Conservation (phyloP, 371 early-diverging fungal species). For the Mucor sp. region DNA sequence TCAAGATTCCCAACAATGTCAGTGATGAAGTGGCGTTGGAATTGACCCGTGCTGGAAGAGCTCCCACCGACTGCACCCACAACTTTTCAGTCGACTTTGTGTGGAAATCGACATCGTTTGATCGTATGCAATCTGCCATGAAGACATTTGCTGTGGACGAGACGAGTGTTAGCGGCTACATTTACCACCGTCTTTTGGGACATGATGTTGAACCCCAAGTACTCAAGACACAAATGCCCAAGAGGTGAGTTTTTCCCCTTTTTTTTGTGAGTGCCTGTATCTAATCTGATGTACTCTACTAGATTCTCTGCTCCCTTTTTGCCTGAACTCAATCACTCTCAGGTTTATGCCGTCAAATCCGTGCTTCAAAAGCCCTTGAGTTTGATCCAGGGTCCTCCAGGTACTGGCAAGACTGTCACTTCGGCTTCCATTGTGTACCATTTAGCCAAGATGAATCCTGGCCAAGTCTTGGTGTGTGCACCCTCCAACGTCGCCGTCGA, state of each 20-base stretch:
- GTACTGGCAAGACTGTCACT: slow-evolving; percentile 99
- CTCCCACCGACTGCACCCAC: slow-evolving; percentile 87
- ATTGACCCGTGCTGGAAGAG: slow-evolving; percentile 63
- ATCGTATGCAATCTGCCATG: slow-evolving; percentile 95
- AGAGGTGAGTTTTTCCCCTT: slow-evolving; percentile 46
- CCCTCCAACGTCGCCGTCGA: slow-evolving; percentile 99
- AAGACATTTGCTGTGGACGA: slow-evolving; percentile 95
- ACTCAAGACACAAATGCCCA: slow-evolving; percentile 77
- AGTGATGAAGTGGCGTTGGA: slow-evolving; percentile 95
- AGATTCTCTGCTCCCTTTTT: slow-evolving; percentile 89
- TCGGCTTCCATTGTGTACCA: slow-evolving; percentile 98
- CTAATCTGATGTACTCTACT: background rate
- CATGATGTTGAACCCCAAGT: slow-evolving; percentile 89
- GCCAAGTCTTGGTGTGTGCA: slow-evolving; percentile 96
- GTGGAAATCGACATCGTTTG: slow-evolving; percentile 98
- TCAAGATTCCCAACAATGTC: slow-evolving; percentile 92
- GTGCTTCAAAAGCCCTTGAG: slow-evolving; percentile 89
- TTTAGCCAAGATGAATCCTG: slow-evolving; percentile 87
- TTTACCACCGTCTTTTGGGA: slow-evolving; percentile 92
- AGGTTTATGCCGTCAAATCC: slow-evolving; percentile 93
- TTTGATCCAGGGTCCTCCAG: slow-evolving; percentile 97
- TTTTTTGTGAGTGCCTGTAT: background rate
- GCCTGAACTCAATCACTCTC: slow-evolving; percentile 97
- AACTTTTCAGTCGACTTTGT: slow-evolving; percentile 98
- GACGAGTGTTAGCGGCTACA: slow-evolving; percentile 90